Base-by-base conservation (phyloP, 2,329 filamentous ascomycete genomes). In the Apiospora marii region DNA sequence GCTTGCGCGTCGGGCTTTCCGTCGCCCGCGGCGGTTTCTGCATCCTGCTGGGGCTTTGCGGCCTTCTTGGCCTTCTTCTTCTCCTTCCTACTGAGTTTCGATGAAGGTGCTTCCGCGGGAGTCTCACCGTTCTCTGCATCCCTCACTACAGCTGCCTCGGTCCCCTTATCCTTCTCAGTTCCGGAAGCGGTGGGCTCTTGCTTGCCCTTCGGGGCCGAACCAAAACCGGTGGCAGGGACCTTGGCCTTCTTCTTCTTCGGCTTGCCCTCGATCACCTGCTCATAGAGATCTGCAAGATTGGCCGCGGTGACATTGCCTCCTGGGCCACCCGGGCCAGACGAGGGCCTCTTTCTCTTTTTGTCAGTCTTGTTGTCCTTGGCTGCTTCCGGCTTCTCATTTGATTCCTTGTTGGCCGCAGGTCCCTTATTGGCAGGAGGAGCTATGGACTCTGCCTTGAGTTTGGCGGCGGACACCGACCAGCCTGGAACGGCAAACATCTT, bases 401-500 rank as follows among this genome's bases (percentile, higher is more conserved):
- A 77, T 34, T 79, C 81, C 44, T 78, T 77, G 67, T 41, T 41
- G 37, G 37, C 7, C 37, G 37, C 37, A 41, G 78, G 79, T 12
- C 81, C 76, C 69, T 81, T 74, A 75, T 72, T 74, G 75, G 72
- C 72, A 72, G 75, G 61, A 24, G 80, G 79, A 74, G 79, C 79
- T 14, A 10, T 22, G 74, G 85, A 88, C 83, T 98, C 94, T 43
- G 90, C 83, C 83, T 94, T 94, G 75, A 97, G 89, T 70, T 85
- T 85, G 76, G 91, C 89, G 74, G 92, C 88, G 72, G 94, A 90
- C 48, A 98, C 87, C 51, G 94, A 94, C 95, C 96, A 98, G 77
- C 96, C 96, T 79, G 94, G 93, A 43, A 98, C 95, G 13, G 95
- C 92, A 82, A 98, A 98, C 96, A 98, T 96, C 30, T 68, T 48